phyloP scores from a whole-genome alignment of 768 basidiomycete genomes.

The Suillus sp. region DNA sequence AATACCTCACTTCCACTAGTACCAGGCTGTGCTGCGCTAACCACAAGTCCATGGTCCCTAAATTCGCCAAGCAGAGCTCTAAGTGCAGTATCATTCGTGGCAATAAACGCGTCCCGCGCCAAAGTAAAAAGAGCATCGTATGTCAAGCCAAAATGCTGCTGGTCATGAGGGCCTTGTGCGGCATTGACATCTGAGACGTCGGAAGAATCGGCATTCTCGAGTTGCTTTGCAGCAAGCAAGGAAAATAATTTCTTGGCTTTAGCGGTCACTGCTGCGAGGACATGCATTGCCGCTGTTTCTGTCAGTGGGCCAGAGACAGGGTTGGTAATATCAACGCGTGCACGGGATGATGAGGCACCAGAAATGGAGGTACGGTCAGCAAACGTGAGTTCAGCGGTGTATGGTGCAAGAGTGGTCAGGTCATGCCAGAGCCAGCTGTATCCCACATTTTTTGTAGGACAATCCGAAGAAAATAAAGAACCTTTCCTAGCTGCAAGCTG shows the following conservation, averaged over 20 bases:
- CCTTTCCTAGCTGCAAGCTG: constrained; percentile 59
- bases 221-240: constrained; percentile 68
- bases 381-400: constrained; percentile 74
- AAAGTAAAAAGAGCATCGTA: constrained; percentile 72
- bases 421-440: constrained; percentile 89
- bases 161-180: constrained; percentile 29
- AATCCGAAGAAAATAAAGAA: constrained; percentile 21
- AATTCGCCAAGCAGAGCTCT: constrained; percentile 86
- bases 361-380: constrained; percentile 65
- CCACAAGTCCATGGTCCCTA: constrained; percentile 86
- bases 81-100: constrained; percentile 84
- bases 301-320: constrained; percentile 52
- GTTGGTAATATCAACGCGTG: constrained; percentile 30
- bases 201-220: constrained; percentile 51
- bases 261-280: constrained; percentile 84
- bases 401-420: constrained; percentile 80
- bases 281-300: constrained; percentile 76
- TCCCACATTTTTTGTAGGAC: constrained; percentile 34
- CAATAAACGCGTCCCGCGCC: constrained; percentile 83
- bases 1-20: constrained; percentile 59
- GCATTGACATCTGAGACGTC: constrained; percentile 15
- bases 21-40: constrained; percentile 46
- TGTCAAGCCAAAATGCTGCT: constrained; percentile 57
- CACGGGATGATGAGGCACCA: constrained; percentile 44
- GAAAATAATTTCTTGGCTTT: constrained; percentile 84